phyloP scores from a whole-genome alignment of 1,284 basidiomycete genomes.

The Cryptococcus neoformans region DNA sequence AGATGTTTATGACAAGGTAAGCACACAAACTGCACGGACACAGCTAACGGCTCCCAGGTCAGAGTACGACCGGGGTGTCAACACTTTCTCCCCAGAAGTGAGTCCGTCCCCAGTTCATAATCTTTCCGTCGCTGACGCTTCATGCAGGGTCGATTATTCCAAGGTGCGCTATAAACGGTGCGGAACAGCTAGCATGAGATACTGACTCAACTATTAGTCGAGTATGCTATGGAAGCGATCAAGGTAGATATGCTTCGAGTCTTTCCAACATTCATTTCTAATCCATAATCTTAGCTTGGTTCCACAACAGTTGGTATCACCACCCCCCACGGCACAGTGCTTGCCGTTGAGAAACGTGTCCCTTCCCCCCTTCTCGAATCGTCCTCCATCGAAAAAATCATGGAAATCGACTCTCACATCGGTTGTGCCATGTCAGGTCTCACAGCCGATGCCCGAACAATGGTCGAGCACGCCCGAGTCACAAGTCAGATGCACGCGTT shows the following conservation, averaged over 20 bases:
- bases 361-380: constrained; percentile 95
- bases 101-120: constrained; percentile 6
- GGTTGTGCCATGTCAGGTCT: constrained; percentile 99
- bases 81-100: constrained; percentile 97
- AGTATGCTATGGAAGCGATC: constrained; percentile 99
- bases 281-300: constrained; percentile 64
- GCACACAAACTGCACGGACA: constrained; percentile 1
- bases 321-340: constrained; percentile 82
- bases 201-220: constrained; percentile 59
- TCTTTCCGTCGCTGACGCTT: constrained; percentile 12
- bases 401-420: constrained; percentile 97
- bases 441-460: constrained; percentile 96
- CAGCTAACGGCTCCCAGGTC: constrained; percentile 29
- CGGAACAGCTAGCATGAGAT: not conserved
- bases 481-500: constrained; percentile 95
- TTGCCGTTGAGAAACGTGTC: constrained; percentile 98
- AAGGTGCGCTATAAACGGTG: constrained; percentile 38
- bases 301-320: constrained; percentile 95
- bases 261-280: not conserved
- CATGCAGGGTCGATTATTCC: constrained; percentile 51
- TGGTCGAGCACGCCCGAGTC: constrained; percentile 99
- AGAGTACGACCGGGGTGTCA: constrained; percentile 82
- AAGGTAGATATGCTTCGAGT: constrained; percentile 59
- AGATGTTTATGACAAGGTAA: constrained; percentile 49
- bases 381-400: constrained; percentile 98